Evolutionary conservation across 495 filamentous ascomycete species (phyloP).

Genomic region (Paragyromitra xinjiangensis): DNA sequence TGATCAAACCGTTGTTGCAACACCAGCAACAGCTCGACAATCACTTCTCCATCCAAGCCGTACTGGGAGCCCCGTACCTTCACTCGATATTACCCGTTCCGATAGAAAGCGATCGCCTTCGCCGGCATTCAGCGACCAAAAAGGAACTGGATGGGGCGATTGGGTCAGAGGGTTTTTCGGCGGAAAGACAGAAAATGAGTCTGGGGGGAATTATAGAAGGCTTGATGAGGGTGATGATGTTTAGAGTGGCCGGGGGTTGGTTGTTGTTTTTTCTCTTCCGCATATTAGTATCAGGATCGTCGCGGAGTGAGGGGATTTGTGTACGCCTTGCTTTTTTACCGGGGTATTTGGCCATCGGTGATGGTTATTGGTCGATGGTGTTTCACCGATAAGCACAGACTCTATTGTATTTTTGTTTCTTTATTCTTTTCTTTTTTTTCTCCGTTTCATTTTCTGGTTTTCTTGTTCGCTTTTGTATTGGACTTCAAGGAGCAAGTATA

Average conservation of each 20-base stretch:
- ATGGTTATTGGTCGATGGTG: slow-evolving; percentile 25
- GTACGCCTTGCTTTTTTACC: not conserved
- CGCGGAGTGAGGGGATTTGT: not conserved
- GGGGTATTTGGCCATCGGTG: not conserved
- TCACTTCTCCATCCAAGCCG: slow-evolving; percentile 58
- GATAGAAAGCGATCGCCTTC: slow-evolving; percentile 58
- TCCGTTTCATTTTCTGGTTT: not conserved
- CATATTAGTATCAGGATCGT: slow-evolving; percentile 13
- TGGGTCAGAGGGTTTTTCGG: slow-evolving; percentile 63
- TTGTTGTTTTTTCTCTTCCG: slow-evolving; percentile 21
- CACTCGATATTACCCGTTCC: slow-evolving; percentile 77
- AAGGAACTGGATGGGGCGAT: slow-evolving; percentile 62
- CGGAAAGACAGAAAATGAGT: slow-evolving; percentile 59
- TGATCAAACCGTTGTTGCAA: slow-evolving; percentile 55
- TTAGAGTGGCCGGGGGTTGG: slow-evolving; percentile 44
- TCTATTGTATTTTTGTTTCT: slow-evolving; percentile 23
- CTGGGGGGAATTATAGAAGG: slow-evolving; percentile 69
- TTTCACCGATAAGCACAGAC: slow-evolving; percentile 1
- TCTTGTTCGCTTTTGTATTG: slow-evolving; percentile 1
- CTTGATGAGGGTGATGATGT: slow-evolving; percentile 71
- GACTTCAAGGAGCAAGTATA: slow-evolving; percentile 19
- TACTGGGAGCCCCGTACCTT: slow-evolving; percentile 72
- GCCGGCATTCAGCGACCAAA: slow-evolving; percentile 57
- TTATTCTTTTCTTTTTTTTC: not conserved
- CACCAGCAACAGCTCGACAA: slow-evolving; percentile 50